phyloP scores from a whole-genome alignment of 2,329 filamentous ascomycete species.

The Amauroascus niger region DNA sequence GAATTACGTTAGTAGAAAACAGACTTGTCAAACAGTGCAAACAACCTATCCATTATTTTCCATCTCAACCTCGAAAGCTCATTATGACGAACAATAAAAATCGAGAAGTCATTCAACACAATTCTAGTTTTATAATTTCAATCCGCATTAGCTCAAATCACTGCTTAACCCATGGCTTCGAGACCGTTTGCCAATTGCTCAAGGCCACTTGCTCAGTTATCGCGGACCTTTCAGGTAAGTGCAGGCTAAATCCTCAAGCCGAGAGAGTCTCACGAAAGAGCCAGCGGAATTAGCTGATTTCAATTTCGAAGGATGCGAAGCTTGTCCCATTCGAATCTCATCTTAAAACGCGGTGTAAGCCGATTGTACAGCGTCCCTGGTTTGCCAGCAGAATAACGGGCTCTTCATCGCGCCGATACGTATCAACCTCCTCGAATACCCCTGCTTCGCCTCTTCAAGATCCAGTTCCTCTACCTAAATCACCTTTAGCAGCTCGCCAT shows the following conservation, averaged over 20 bases:
- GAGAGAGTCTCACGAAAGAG: neutral
- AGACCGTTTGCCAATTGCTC: neutral
- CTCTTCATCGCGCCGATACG: neutral
- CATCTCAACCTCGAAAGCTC: neutral
- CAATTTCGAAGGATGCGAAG: neutral
- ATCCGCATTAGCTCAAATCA: neutral
- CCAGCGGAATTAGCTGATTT: neutral
- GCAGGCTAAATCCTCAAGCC: neutral
- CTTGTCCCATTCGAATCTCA: neutral
- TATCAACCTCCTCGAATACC: conserved; percentile 9
- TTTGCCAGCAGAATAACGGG: neutral
- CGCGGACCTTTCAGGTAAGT: conserved; percentile 1
- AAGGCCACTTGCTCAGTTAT: neutral
- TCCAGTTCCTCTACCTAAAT: conserved; percentile 17
- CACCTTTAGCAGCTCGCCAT: conserved; percentile 3
- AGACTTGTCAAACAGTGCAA: conserved; percentile 8
- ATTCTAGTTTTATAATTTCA: neutral
- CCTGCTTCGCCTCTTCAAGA: conserved; percentile 22
- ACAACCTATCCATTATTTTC: neutral
- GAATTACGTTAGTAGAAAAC: too few relatives aligned
- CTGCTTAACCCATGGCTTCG: neutral
- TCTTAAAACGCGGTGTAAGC: neutral
- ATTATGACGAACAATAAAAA: neutral
- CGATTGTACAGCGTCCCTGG: conserved; percentile 8
- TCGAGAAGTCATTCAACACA: neutral